Percentiles rank a stretch among this genome's conserved stretches.
These are phyloP conservation scores for Ceratobasidium sp. DNA, from an alignment of 1,284 basidiomycete species.

Conservation along the genomic window DNA sequence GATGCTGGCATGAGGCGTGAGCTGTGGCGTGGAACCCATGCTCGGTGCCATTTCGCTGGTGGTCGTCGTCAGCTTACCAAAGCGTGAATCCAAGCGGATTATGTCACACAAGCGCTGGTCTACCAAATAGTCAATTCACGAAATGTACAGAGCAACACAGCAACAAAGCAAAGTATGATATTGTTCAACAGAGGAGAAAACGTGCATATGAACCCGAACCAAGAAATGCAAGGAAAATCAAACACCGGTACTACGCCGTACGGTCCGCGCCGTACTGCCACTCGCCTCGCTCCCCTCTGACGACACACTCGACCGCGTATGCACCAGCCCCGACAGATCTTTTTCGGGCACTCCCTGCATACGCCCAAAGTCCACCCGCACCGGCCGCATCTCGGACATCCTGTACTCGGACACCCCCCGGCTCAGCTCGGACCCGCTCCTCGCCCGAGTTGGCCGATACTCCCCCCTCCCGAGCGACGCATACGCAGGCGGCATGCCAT, in stretches of 20 bases:
- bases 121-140: neutral
- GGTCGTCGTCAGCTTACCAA: constrained; percentile 39
- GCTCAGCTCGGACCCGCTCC: constrained; percentile 2
- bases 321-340: constrained; percentile 16
- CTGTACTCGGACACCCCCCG: constrained; percentile 10
- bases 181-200: constrained; percentile 23
- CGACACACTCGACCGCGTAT: constrained; percentile 11
- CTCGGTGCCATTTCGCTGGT: neutral
- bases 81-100: constrained; percentile 16
- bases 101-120: constrained; percentile 16
- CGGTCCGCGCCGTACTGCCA: constrained; percentile 14
- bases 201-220: constrained; percentile 12
- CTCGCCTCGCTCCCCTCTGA: constrained; percentile 34
- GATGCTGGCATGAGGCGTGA: constrained; percentile 6
- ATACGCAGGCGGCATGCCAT: constrained; percentile 24
- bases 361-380: constrained; percentile 16
- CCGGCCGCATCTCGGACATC: neutral
- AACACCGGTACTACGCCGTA: constrained; percentile 12
- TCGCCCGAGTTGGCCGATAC: neutral
- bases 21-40: constrained; percentile 14
- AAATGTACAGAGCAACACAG: constrained; percentile 9
- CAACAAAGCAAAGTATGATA: neutral
- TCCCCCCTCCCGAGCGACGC: neutral
- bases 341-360: constrained; percentile 25
- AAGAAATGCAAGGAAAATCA: constrained; percentile 2